Percentiles rank a stretch among this genome's conserved stretches.
These are phyloP conservation scores for Amanita rubescens DNA, from an alignment of 768 basidiomycete species.

Conservation along the genomic window DNA sequence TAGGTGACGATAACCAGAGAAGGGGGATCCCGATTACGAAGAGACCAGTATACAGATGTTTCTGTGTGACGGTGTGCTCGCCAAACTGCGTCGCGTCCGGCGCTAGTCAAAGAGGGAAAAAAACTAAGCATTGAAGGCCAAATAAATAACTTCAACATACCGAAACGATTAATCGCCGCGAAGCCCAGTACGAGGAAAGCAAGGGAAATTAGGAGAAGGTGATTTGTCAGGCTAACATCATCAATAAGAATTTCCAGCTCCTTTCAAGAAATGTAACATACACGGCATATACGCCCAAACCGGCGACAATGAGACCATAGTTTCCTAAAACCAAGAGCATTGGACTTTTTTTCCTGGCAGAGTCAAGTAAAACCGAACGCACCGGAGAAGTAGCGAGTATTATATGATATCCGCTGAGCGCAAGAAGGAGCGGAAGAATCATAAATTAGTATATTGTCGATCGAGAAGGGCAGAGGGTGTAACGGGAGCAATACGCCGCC, in stretches of 20 bases:
- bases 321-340: slow-evolving; percentile 49
- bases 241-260: not conserved
- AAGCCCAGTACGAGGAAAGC: slow-evolving; percentile 91
- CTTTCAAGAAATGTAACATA: slow-evolving; percentile 25
- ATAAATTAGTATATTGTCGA: not conserved
- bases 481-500: not conserved
- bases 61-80: slow-evolving; percentile 78
- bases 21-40: slow-evolving; percentile 91
- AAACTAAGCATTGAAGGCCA: not conserved
- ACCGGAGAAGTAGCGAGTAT: slow-evolving; percentile 87
- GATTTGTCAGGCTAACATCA: slow-evolving; percentile 63
- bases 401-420: slow-evolving; percentile 82
- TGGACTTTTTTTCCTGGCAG: not conserved
- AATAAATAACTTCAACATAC: slow-evolving; percentile 34
- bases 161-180: slow-evolving; percentile 80
- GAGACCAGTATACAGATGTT: slow-evolving; percentile 78
- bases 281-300: slow-evolving; percentile 84
- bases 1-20: slow-evolving; percentile 69
- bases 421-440: slow-evolving; percentile 5
- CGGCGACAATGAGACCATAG: slow-evolving; percentile 72
- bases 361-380: slow-evolving; percentile 7
- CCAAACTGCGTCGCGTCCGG: slow-evolving; percentile 83
- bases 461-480: not conserved
- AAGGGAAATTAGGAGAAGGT: slow-evolving; percentile 74
- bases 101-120: no score